Percentiles rank a stretch among this genome's conserved stretches.
Conservation (phyloP, 192 early-diverging fungal genomes). For the Rhizophlyctis rosea region DNA sequence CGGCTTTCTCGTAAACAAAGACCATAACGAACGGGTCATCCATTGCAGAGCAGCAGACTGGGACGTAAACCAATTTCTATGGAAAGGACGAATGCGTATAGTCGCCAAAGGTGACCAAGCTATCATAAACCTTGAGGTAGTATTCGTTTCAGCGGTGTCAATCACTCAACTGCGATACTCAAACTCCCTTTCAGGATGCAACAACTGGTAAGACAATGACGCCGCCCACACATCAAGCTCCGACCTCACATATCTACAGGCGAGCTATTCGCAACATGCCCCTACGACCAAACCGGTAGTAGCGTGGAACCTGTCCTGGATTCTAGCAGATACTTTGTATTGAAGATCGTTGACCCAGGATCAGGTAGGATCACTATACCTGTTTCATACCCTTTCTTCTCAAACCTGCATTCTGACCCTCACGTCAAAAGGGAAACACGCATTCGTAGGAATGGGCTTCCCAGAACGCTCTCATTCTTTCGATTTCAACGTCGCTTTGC, state of each 20-base stretch:
- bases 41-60: slow-evolving; percentile 69
- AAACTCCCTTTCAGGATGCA: background rate
- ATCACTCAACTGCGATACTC: background rate
- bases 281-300: slow-evolving; percentile 65
- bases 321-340: slow-evolving; percentile 83
- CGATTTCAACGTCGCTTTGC: slow-evolving; percentile 87
- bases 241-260: slow-evolving; percentile 31
- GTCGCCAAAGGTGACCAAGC: slow-evolving; percentile 64
- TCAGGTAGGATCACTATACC: too few relatives aligned
- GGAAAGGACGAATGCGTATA: slow-evolving; percentile 76
- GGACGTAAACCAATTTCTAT: slow-evolving; percentile 73
- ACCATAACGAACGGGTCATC: background rate
- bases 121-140: slow-evolving; percentile 72
- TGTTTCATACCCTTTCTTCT: background rate
- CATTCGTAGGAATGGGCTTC: slow-evolving; percentile 85
- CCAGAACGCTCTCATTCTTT: slow-evolving; percentile 76
- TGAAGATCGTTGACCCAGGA: slow-evolving; percentile 64
- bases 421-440: slow-evolving; percentile 59
- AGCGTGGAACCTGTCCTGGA: slow-evolving; percentile 78
- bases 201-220: background rate
- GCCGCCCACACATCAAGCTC: background rate
- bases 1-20: background rate
- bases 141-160: background rate
- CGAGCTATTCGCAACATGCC: slow-evolving; percentile 78
- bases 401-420: background rate